A percentile compares a stretch with the other conserved stretches of the same genome.
These are phyloP conservation scores for Silene uniflora DNA, from an alignment of 148 eudicot genomes.

Conservation along the genomic window DNA sequence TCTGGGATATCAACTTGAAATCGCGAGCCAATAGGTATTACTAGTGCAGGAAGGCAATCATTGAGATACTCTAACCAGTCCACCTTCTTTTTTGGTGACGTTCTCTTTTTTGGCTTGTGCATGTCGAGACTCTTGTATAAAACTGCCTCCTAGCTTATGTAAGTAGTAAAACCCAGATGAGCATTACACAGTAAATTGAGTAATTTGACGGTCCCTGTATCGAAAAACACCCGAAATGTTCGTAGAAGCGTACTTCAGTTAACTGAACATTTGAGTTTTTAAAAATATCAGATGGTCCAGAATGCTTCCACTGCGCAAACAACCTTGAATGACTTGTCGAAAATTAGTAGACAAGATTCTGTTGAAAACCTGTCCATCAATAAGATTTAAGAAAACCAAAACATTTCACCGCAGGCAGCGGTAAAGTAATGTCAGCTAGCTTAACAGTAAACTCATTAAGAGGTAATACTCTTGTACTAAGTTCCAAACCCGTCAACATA, in stretches of 20 bases:
- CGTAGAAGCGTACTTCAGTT: neutral
- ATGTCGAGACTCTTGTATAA: conserved; percentile 23
- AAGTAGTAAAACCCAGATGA: conserved; percentile 10
- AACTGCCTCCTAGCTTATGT: conserved; percentile 14
- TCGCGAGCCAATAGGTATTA: conserved; percentile 68
- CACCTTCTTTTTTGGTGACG: conserved; percentile 25
- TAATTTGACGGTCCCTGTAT: conserved; percentile 10
- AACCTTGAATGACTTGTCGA: too few species aligned
- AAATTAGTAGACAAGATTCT: neutral
- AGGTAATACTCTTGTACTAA: too few species aligned
- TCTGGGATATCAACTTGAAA: conserved; percentile 64
- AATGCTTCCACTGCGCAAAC: neutral
- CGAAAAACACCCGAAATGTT: conserved; percentile 9
- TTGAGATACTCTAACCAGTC: conserved; percentile 37
- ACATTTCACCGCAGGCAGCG: neutral
- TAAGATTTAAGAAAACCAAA: neutral
- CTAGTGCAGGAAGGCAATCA: conserved; percentile 27
- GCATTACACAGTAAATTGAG: conserved; percentile 1
- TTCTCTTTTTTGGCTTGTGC: conserved; percentile 48
- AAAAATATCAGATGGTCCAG: conserved; percentile 7
- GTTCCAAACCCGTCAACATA: too few species aligned
- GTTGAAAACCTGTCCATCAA: conserved; percentile 9
- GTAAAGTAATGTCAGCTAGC: too few species aligned
- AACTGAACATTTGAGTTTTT: conserved; percentile 17
- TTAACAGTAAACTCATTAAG: too few species aligned